Base-by-base conservation (phyloP, 148 eudicot genomes). In the Heliosperma pusillum region DNA sequence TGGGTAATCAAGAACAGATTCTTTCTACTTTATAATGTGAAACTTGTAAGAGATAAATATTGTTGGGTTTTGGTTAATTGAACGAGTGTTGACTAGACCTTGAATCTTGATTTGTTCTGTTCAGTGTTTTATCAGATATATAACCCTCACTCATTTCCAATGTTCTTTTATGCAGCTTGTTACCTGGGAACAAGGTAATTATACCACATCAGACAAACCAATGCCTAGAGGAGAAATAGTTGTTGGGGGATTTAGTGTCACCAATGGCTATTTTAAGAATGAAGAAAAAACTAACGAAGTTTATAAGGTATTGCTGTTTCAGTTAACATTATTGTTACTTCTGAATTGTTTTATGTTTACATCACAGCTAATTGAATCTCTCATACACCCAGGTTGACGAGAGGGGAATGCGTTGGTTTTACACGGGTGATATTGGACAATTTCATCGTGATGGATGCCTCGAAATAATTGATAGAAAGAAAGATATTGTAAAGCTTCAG, bases 131-230 rank as follows among this genome's bases (percentile, higher is more conserved):
- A n/a, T n/a, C n/a, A n/a, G n/a, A n/a, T n/a, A n/a, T n/a, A n/a
- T n/a, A n/a, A n/a, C n/a, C n/a, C n/a, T n/a, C n/a, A n/a, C n/a
- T n/a, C n/a, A n/a, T n/a, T 71, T 78, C 59, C 5, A 60, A 4
- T 50, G 17, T 67, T 74, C 73, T 21, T 66, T 53, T 62, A 66
- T 87, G 86, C 91, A 94, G 98, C 97, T 94, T 82, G 91, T 94
- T 78, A 87, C 97, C 58, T 94, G 98, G 98, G 96, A 92, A 76
- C 93, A 90, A 83, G 98, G 98, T 77, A 97, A 97, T 47, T 94
- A 94, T 81, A 83, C 33, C 50, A 81, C 67, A 82, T 79, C 89
- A 17, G 98, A 94, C 85, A 89, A 88, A 81, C 98, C 98, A 22
- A 85, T 94, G 97, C 91, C 98, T 26, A 86, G 97, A 69, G 98